These are phyloP conservation scores for Calonectria pteridis DNA, from an alignment of 2,329 filamentous ascomycete species.

Conservation along the genomic window DNA sequence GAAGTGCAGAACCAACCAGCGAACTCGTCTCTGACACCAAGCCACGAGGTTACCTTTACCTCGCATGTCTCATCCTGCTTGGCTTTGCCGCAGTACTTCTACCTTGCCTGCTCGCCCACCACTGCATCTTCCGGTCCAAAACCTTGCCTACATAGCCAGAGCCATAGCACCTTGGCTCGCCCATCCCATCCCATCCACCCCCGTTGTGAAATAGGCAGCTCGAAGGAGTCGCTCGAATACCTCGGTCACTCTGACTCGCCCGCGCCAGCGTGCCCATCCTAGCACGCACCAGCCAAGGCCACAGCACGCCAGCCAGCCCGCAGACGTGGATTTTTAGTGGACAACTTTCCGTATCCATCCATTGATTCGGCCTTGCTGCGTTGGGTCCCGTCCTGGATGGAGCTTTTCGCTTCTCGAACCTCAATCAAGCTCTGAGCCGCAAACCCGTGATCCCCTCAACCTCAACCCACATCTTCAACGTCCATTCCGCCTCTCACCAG, in stretches of 20 bases:
- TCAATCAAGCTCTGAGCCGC: conserved; percentile 43
- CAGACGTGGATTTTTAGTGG: conserved; percentile 23
- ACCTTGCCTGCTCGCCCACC: conserved; percentile 23
- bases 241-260: conserved; percentile 8
- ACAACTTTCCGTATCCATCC: conserved; percentile 10
- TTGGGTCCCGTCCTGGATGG: conserved; percentile 44
- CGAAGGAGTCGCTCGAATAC: conserved; percentile 12
- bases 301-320: conserved; percentile 14
- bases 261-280: conserved; percentile 20
- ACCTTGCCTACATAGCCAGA: conserved; percentile 15
- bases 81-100: conserved; percentile 21
- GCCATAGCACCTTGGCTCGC: conserved; percentile 7
- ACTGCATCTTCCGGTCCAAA: conserved; percentile 14
- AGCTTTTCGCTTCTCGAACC: conserved; percentile 43
- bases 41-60: conserved; percentile 22
- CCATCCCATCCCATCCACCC: conserved; percentile 2
- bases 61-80: conserved; percentile 3
- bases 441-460: conserved; percentile 44
- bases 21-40: conserved; percentile 21
- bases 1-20: conserved; percentile 22
- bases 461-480: conserved; percentile 29
- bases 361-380: conserved; percentile 25
- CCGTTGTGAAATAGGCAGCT: conserved; percentile 10
- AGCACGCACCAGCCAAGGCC: conserved; percentile 12
- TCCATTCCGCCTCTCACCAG: conserved; percentile 20